Evolutionary conservation across 2,329 filamentous ascomycete species (phyloP), one percentile per base, ranked within the genome.

Genomic region (Stagonosporopsis cucurbitacearum): DNA sequence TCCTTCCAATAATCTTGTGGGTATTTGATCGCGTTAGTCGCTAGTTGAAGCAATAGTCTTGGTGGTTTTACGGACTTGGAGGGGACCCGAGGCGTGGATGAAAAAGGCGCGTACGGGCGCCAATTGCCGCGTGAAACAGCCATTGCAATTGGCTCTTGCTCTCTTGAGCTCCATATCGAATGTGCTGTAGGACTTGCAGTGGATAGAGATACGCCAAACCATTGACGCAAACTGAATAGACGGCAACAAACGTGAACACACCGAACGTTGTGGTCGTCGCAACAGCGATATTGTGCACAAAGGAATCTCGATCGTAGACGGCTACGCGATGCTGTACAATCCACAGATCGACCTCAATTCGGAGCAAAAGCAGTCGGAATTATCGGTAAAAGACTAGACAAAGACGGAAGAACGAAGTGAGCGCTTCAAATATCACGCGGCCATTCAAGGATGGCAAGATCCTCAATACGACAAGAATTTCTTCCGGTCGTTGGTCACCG

Each of bases 31-130:
- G 23, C n/a, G 6, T 23, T 8, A 20, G 7, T 56, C 47, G 42
- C 43, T 51, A 56, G 47, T 6, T 56, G 53, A 51, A 56, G 47
- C 53, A 51, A 51, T 56, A 56, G 53, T 48, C 12, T 37, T 45
- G 41, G 41, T 43, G 25, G 19, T 46, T 22, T 19, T 37, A 42
- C 47, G 47, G 36, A 41, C 23, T 20, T 37, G 1, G 42, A 56
- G 30, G 53, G 42, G 53, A 45, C 6, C 45, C 40, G 40, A 40
- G 7, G 39, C 39, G 30, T 22, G 12, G 20, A 12, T 25, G 40
- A 25, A 45, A 30, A n/a, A 32, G 48, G 39, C 39, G 44, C 51
- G 39, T 33, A 20, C 37, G 32, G 13, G 25, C 23, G 33, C 25
- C 40, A n/a, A 32, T 32, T 35, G 40, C 25, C 20, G 40, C 39